Conservation (phyloP, 148 eudicot genomes). For the Cornus kousa region DNA sequence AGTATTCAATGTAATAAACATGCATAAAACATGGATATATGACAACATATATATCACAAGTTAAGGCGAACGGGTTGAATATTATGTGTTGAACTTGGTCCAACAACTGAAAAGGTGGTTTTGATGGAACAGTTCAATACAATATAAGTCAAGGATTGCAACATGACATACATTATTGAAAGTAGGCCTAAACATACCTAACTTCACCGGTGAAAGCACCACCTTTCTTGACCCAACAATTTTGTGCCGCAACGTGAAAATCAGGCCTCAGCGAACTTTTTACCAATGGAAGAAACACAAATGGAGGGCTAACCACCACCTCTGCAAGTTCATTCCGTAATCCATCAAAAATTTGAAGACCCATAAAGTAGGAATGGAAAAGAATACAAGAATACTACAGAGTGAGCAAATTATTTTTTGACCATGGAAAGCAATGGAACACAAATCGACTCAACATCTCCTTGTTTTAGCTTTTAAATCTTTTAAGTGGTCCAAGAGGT, state of each 20-base stretch:
- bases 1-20: too few relatives aligned
- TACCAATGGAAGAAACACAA: slow-evolving; percentile 56
- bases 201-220: slow-evolving; percentile 89
- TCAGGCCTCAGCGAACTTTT: slow-evolving; percentile 59
- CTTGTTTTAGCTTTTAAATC: neutral
- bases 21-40: neutral
- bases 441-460: neutral
- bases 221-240: slow-evolving; percentile 85
- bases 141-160: neutral
- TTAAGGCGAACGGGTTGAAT: neutral
- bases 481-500: neutral
- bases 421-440: neutral
- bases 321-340: slow-evolving; percentile 37
- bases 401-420: neutral
- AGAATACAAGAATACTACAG: neutral
- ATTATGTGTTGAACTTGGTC: neutral
- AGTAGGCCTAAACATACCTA: slow-evolving; percentile 41
- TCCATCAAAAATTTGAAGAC: neutral
- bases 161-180: neutral
- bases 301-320: slow-evolving; percentile 80
- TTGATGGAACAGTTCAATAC: neutral
- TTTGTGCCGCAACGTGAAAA: slow-evolving; percentile 78
- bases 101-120: neutral
- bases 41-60: neutral
- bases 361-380: neutral